phyloP scores from a whole-genome alignment of 179 eudicot genomes.

The Beta macrorhiza region DNA sequence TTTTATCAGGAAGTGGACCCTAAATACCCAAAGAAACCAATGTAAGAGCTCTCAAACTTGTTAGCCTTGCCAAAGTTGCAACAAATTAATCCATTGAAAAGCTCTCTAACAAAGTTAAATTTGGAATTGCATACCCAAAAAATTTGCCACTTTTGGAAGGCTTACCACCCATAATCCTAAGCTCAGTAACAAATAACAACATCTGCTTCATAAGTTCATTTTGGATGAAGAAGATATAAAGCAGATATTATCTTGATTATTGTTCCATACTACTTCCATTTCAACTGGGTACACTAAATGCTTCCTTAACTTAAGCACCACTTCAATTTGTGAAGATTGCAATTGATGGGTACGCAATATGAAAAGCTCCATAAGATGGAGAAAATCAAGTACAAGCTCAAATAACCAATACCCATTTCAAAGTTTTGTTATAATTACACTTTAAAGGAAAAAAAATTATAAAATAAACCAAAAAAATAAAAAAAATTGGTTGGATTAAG shows the following conservation, averaged over 20 bases:
- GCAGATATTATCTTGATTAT: slow-evolving; percentile 46
- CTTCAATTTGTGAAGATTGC: slow-evolving; percentile 68
- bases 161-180: slow-evolving; percentile 67
- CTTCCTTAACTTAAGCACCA: slow-evolving; percentile 66
- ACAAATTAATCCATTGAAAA: slow-evolving; percentile 69
- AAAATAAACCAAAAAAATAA: not conserved
- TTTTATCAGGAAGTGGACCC: slow-evolving; percentile 63
- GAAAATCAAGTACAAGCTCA: slow-evolving; percentile 37
- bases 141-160: slow-evolving; percentile 39
- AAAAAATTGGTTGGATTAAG: not conserved
- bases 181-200: slow-evolving; percentile 48
- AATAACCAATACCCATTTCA: slow-evolving; percentile 28
- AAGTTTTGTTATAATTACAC: not conserved
- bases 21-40: slow-evolving; percentile 69
- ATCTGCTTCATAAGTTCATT: slow-evolving; percentile 66
- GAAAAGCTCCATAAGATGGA: slow-evolving; percentile 45
- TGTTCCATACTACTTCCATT: slow-evolving; percentile 51
- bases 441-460: not conserved
- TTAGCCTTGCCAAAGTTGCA: slow-evolving; percentile 56
- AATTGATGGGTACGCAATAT: slow-evolving; percentile 43
- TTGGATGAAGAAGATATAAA: slow-evolving; percentile 47
- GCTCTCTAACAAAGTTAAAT: slow-evolving; percentile 51
- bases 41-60: slow-evolving; percentile 50
- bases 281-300: slow-evolving; percentile 78
- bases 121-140: slow-evolving; percentile 54